Evolutionary conservation across 495 filamentous ascomycete genomes (phyloP).

Genomic region (Chaetomium tenue): DNA sequence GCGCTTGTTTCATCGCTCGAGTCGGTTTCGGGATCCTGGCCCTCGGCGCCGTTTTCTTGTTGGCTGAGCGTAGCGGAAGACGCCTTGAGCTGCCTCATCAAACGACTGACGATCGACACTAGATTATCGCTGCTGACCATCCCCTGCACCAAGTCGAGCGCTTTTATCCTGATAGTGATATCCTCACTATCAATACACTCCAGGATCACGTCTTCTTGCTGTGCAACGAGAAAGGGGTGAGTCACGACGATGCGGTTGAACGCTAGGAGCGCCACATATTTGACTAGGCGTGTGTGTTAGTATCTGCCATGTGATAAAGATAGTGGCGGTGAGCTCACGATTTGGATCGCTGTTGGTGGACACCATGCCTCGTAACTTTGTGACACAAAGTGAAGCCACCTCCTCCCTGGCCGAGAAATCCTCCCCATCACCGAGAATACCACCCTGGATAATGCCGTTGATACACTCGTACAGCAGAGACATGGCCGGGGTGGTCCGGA

Average conservation of each 20-base stretch:
- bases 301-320: no score
- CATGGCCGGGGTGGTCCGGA: constrained; percentile 93
- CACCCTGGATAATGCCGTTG: constrained; percentile 95
- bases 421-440: constrained; percentile 77
- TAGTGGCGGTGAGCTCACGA: constrained; percentile 51
- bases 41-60: constrained; percentile 33
- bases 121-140: constrained; percentile 89
- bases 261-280: constrained; percentile 93
- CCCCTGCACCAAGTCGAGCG: constrained; percentile 82
- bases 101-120: constrained; percentile 74
- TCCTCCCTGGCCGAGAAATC: constrained; percentile 80
- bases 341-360: constrained; percentile 91
- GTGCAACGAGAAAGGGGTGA: constrained; percentile 79
- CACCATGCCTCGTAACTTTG: constrained; percentile 89
- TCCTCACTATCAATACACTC: constrained; percentile 93
- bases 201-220: constrained; percentile 93
- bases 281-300: constrained; percentile 56
- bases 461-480: constrained; percentile 96
- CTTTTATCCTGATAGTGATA: constrained; percentile 92
- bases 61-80: constrained; percentile 43
- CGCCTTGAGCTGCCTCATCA: constrained; percentile 76
- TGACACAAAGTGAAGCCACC: constrained; percentile 88
- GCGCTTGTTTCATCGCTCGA: constrained; percentile 60
- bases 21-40: constrained; percentile 49
- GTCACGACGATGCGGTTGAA: constrained; percentile 91